Evolutionary conservation across 495 filamentous ascomycete species (phyloP).

Genomic region (Schizothecium vesticola): DNA sequence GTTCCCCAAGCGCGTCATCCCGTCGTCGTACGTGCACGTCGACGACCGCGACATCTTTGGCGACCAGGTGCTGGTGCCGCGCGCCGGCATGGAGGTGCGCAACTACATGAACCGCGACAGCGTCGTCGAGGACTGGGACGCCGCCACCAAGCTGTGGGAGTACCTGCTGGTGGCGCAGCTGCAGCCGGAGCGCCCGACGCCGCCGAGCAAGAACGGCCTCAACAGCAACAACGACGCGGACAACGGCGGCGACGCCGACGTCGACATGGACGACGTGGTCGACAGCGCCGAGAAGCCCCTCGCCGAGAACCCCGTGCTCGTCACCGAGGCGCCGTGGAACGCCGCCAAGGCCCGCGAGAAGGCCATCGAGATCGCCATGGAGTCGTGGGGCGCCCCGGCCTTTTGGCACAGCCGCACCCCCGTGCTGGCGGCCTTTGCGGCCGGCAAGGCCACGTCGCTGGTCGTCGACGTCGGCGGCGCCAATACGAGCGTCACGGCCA

Average conservation of each 20-base stretch:
- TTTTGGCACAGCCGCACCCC: slow-evolving; percentile 73
- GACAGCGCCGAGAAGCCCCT: slow-evolving; percentile 73
- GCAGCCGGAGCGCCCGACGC: slow-evolving; percentile 60
- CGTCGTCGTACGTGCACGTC: slow-evolving; percentile 67
- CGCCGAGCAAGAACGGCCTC: slow-evolving; percentile 66
- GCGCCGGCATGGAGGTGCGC: slow-evolving; percentile 67
- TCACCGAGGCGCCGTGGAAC: slow-evolving; percentile 95
- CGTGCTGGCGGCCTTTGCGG: slow-evolving; percentile 64
- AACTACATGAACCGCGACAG: slow-evolving; percentile 90
- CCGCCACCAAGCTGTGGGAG: slow-evolving; percentile 84
- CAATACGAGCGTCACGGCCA: slow-evolving; percentile 81
- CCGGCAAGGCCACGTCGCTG: slow-evolving; percentile 85
- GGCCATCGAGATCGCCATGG: slow-evolving; percentile 90
- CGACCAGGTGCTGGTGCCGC: slow-evolving; percentile 76
- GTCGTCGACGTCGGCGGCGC: slow-evolving; percentile 91
- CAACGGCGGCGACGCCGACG: slow-evolving; percentile 40
- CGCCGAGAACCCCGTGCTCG: slow-evolving; percentile 81
- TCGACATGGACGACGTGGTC: slow-evolving; percentile 47
- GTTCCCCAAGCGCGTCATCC: slow-evolving; percentile 85
- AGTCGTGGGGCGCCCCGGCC: slow-evolving; percentile 88
- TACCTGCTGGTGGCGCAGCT: slow-evolving; percentile 64
- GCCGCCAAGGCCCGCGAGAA: slow-evolving; percentile 79
- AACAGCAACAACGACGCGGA: slow-evolving; percentile 49
- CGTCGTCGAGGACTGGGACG: slow-evolving; percentile 94
- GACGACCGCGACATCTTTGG: slow-evolving; percentile 67